Base-by-base conservation (phyloP, 495 filamentous ascomycete species). In the Podospora didyma region DNA sequence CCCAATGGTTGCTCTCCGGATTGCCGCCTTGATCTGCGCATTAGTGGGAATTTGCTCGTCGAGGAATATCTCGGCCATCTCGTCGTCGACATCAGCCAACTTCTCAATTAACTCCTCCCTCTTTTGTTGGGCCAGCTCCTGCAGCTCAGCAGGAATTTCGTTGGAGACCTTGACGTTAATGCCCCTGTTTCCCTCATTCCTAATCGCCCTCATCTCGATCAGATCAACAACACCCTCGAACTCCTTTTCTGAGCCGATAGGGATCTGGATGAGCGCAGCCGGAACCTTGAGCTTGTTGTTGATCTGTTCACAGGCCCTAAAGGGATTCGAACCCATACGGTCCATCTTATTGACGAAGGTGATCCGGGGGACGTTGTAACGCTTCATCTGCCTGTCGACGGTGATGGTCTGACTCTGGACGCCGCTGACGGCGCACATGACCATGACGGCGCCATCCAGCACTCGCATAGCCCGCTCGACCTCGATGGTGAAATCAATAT, bases 261-360 rank as follows among this genome's bases (percentile, higher is more conserved):
- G 95, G 14, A 99, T 87, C 73, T 99, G 95, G 24, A 99, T 80
- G 7, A 95, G 93, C 2, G 95, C 95, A 1, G 95, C 95, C 5
- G 89, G 85, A 16, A 99, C 82, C 73, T 90, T 89, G 49, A 99
- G 82, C 75, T 97, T 97, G 62, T 83, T 82, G 73, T 96, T 97
- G 76, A 99, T 97, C 78, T 96, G 90, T 21, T 97, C 94, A 46
- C 97, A 85, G 1, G 91, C 92, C 75, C 95, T 96, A 84, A 94
- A 99, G 2, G 95, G 95, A 69, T 99, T 97, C 54, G 95, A 90
- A 48, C 95, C 95, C 86, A 96, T 96, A 56, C 95, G 90, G 66
- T 99, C 95, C 95, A 99, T 99, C 82, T 99, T 99, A 78, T 99
- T 99, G 62, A 99, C 80, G 69, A 99, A 99, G 54, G 87, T 92